Percentiles rank a stretch among this genome's conserved stretches.
Evolutionary conservation across 257 asterid species (phyloP).

Genomic region (Nicotiana obtusifolia): DNA sequence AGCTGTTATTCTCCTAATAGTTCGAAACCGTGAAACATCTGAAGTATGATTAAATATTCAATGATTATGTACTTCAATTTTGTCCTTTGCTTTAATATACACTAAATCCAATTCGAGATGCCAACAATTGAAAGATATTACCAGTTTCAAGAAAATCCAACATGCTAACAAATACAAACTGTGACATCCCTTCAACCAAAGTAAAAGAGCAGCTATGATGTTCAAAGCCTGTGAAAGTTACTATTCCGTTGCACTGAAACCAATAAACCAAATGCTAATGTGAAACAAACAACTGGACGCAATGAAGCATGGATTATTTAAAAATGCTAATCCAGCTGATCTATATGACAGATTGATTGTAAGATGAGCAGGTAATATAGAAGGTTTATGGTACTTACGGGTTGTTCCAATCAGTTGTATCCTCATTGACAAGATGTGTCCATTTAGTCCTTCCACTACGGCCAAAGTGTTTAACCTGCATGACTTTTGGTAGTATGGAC

Average conservation of each 20-base stretch:
- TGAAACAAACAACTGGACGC: background rate
- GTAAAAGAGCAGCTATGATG: background rate
- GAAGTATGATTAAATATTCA: background rate
- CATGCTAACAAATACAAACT: background rate
- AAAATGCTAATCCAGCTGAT: background rate
- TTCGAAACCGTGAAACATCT: background rate
- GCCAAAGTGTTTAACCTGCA: slow-evolving; percentile 98
- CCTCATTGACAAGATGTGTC: slow-evolving; percentile 96
- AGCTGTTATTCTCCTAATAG: background rate
- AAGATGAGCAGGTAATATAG: background rate
- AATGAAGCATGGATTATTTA: background rate
- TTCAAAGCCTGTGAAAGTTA: background rate
- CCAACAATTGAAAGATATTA: background rate
- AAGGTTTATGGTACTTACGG: slow-evolving; percentile 47
- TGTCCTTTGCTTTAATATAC: background rate
- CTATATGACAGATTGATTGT: background rate
- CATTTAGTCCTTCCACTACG: slow-evolving; percentile 97
- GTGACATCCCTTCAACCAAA: slow-evolving; percentile 6
- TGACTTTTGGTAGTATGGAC: slow-evolving; percentile 79
- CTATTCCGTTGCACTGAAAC: background rate
- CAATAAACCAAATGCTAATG: background rate
- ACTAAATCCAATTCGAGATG: background rate
- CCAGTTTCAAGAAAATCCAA: background rate
- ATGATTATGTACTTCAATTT: background rate
- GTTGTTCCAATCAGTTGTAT: slow-evolving; percentile 92